A percentile compares a stretch with the other conserved stretches of the same genome.
Evolutionary conservation across 2,329 filamentous ascomycete species (phyloP).

Genomic region (Aschersonia sp.): DNA sequence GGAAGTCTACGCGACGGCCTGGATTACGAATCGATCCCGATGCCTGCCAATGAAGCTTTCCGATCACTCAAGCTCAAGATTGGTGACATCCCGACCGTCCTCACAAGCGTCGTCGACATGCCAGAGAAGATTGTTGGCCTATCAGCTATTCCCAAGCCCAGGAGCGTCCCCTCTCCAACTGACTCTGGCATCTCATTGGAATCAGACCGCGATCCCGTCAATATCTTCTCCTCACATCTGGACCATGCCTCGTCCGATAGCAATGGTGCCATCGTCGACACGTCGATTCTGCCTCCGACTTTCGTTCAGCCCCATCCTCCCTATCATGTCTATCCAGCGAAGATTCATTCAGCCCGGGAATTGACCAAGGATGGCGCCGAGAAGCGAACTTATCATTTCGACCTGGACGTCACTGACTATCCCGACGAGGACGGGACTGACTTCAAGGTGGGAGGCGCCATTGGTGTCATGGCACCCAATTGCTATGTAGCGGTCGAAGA

Average conservation of each 20-base stretch:
- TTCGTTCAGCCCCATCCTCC: conserved; percentile 94
- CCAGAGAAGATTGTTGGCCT: conserved; percentile 66
- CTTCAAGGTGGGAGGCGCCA: conserved; percentile 92
- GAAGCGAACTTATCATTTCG: conserved; percentile 96
- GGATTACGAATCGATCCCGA: conserved; percentile 35
- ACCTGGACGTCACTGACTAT: conserved; percentile 92
- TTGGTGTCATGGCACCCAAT: conserved; percentile 87
- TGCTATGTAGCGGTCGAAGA: conserved; percentile 64
- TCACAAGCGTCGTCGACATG: conserved; percentile 58
- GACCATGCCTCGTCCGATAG: conserved; percentile 8
- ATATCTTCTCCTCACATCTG: conserved; percentile 15
- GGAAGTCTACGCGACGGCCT: conserved; percentile 26
- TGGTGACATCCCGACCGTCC: conserved; percentile 54
- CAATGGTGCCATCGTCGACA: conserved; percentile 29
- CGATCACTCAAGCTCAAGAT: conserved; percentile 65
- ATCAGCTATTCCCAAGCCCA: conserved; percentile 33
- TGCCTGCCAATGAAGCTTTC: conserved; percentile 78
- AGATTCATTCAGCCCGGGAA: conserved; percentile 70
- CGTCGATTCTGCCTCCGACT: conserved; percentile 58
- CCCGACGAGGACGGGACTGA: conserved; percentile 72
- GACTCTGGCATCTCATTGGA: conserved; percentile 34
- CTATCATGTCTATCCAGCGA: conserved; percentile 83
- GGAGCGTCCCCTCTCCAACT: conserved; percentile 23
- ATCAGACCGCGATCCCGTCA: conserved; percentile 14
- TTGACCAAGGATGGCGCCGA: conserved; percentile 79